These are phyloP conservation scores for Zelopaecilomyces penicillatus DNA, from an alignment of 2,329 filamentous ascomycete genomes.

Conservation along the genomic window DNA sequence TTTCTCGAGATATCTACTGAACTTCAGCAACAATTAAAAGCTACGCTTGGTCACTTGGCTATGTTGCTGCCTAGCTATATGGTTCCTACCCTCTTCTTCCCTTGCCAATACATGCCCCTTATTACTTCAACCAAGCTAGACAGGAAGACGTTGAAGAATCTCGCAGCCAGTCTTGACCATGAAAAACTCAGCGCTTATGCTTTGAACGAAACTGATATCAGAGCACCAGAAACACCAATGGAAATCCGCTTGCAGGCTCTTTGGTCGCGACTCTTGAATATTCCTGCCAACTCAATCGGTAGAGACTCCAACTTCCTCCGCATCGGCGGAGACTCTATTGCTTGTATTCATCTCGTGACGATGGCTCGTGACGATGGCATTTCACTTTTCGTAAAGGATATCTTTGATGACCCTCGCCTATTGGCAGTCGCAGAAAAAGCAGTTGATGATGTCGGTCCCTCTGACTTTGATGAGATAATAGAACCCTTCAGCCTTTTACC, in stretches of 20 bases:
- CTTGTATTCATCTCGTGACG: conserved; percentile 18
- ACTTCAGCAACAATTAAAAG: not conserved
- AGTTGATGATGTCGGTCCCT: conserved; percentile 2
- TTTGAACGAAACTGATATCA: conserved; percentile 15
- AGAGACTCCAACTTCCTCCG: conserved; percentile 3
- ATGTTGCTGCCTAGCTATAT: conserved; percentile 8
- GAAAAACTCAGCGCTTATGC: conserved; percentile 11
- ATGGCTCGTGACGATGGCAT: conserved; percentile 31
- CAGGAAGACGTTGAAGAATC: conserved; percentile 1
- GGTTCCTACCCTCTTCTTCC: conserved; percentile 8
- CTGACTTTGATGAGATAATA: conserved; percentile 18
- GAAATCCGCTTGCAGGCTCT: conserved; percentile 8
- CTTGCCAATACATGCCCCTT: conserved; percentile 8
- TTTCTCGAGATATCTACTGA: no score
- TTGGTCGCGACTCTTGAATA: not conserved
- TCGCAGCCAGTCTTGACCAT: not conserved
- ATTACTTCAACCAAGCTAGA: conserved; percentile 9
- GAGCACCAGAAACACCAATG: conserved; percentile 10
- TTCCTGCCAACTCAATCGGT: not conserved
- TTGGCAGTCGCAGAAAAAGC: not conserved
- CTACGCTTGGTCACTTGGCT: not conserved
- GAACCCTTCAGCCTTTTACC: conserved; percentile 32
- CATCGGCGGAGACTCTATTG: conserved; percentile 6
- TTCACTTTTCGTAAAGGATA: conserved; percentile 29
- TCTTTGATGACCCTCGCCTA: conserved; percentile 3